These are phyloP conservation scores for Stylonectria norvegica DNA, from an alignment of 2,329 filamentous ascomycete genomes.

Conservation along the genomic window DNA sequence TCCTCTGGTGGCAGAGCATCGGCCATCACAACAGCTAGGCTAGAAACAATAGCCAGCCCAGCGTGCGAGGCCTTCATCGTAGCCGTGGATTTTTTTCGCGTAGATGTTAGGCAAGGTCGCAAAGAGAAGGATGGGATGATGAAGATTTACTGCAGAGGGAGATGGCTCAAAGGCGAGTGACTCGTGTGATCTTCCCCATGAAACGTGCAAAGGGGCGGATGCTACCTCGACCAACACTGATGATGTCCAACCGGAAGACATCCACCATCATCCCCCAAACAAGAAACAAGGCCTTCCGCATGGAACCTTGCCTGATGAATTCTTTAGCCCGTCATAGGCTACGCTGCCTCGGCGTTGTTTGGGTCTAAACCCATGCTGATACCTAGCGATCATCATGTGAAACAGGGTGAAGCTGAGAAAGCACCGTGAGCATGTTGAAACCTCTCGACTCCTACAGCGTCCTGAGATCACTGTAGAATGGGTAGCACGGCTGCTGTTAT, in stretches of 20 bases:
- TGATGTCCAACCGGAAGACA: not conserved
- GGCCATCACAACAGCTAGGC: conserved; percentile 28
- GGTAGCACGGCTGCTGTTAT: no score
- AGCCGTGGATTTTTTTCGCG: not conserved
- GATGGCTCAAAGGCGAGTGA: no score
- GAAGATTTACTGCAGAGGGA: no score
- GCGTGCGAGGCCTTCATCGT: conserved; percentile 28
- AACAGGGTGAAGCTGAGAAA: conserved; percentile 22
- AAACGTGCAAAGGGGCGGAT: conserved; percentile 4
- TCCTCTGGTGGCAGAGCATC: conserved; percentile 34
- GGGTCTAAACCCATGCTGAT: conserved; percentile 12
- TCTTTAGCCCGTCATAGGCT: no score
- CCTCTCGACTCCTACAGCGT: conserved; percentile 11
- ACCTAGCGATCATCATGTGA: conserved; percentile 20
- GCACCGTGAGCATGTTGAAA: no score
- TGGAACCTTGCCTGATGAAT: no score
- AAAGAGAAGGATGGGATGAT: no score
- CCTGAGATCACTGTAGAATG: no score
- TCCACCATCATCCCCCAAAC: no score
- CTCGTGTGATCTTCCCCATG: not conserved
- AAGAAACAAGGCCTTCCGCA: no score
- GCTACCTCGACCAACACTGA: not conserved
- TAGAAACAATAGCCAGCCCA: conserved; percentile 26
- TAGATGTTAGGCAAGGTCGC: no score
- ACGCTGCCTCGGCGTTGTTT: no score